These are phyloP conservation scores for Drechslerella stenobrocha DNA, from an alignment of 2,329 filamentous ascomycete species.

Conservation along the genomic window DNA sequence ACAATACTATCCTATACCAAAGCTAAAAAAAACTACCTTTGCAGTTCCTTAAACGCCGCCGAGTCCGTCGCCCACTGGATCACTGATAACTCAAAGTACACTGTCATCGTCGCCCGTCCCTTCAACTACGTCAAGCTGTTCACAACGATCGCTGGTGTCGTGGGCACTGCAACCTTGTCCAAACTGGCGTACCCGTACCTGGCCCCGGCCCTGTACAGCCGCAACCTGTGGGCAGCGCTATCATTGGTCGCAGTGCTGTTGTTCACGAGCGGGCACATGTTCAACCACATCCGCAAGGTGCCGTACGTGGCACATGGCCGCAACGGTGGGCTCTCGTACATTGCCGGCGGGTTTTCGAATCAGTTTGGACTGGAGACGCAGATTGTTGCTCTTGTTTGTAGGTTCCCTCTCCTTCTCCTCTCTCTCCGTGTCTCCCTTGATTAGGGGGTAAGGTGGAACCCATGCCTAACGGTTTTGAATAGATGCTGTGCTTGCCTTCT, in stretches of 20 bases:
- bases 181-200: slow-evolving; percentile 77
- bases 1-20: no score
- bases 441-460: slow-evolving; percentile 12
- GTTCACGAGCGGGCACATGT: slow-evolving; percentile 98
- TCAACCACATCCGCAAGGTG: slow-evolving; percentile 95
- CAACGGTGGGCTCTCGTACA: slow-evolving; percentile 82
- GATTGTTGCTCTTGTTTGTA: slow-evolving; percentile 91
- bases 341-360: slow-evolving; percentile 87
- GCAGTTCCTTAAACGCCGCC: slow-evolving; percentile 46
- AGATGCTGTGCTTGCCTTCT: slow-evolving; percentile 83
- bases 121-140: slow-evolving; percentile 82
- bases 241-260: slow-evolving; percentile 86
- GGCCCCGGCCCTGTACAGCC: slow-evolving; percentile 78
- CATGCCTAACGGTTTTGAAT: slow-evolving; percentile 35
- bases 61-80: slow-evolving; percentile 65
- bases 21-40: no score
- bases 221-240: slow-evolving; percentile 89
- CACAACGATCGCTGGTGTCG: slow-evolving; percentile 67
- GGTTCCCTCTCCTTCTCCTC: slow-evolving; percentile 56
- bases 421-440: slow-evolving; percentile 5
- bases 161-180: slow-evolving; percentile 70
- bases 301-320: slow-evolving; percentile 88
- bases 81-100: slow-evolving; percentile 73
- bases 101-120: slow-evolving; percentile 77
- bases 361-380: slow-evolving; percentile 95